These are phyloP conservation scores for Ustilago lituana DNA, from an alignment of 1,284 basidiomycete species.

Conservation along the genomic window DNA sequence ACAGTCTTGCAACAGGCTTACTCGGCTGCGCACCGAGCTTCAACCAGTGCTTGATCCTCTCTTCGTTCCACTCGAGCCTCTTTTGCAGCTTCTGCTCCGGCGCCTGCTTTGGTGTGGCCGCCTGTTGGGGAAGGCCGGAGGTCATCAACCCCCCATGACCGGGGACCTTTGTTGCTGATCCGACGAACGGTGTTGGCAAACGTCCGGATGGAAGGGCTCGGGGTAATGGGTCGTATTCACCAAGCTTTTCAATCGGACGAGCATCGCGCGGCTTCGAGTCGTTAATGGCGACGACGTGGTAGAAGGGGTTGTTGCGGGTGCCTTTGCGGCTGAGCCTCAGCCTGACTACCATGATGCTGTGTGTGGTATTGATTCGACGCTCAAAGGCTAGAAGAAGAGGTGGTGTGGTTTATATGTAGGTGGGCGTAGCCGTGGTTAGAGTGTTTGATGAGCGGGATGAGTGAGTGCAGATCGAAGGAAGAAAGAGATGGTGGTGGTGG, in stretches of 20 bases:
- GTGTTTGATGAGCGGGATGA: neutral
- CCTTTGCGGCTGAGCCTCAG: slow-evolving; percentile 88
- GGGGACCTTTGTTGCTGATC: neutral
- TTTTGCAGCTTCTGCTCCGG: slow-evolving; percentile 71
- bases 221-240: slow-evolving; percentile 81
- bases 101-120: too few relatives aligned
- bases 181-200: slow-evolving; percentile 22
- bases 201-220: slow-evolving; percentile 24
- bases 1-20: slow-evolving; percentile 78
- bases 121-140: slow-evolving; percentile 28
- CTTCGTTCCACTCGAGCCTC: slow-evolving; percentile 86
- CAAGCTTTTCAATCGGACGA: slow-evolving; percentile 88
- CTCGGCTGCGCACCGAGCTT: slow-evolving; percentile 84
- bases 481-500: neutral
- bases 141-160: slow-evolving; percentile 57
- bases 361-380: too few relatives aligned
- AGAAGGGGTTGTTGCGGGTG: slow-evolving; percentile 79
- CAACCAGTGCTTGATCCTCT: slow-evolving; percentile 90
- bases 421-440: neutral
- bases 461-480: neutral
- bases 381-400: too few relatives aligned
- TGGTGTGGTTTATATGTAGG: too few relatives aligned
- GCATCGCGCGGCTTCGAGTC: slow-evolving; percentile 80
- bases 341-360: slow-evolving; percentile 78
- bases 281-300: slow-evolving; percentile 88